Evolutionary conservation across 805 yeast species (phyloP).

Genomic region (Nakazawaea holstii): DNA sequence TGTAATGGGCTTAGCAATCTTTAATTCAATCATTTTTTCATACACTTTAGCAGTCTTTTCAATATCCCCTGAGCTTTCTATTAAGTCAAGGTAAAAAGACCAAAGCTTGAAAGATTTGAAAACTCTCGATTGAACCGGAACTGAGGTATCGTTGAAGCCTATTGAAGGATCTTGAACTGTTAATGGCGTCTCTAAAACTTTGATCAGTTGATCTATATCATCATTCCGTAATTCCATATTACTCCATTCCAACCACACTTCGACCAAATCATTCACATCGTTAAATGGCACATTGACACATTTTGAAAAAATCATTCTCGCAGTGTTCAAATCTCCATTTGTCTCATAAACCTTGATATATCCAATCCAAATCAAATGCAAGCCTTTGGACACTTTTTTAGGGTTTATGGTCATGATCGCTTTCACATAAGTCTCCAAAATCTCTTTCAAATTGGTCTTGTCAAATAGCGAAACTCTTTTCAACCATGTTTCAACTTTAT

Average conservation of each 20-base stretch:
- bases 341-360: constrained; percentile 64
- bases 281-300: constrained; percentile 68
- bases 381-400: constrained; percentile 36
- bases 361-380: constrained; percentile 62
- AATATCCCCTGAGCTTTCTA: constrained; percentile 49
- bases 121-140: constrained; percentile 52
- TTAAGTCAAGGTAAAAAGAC: constrained; percentile 66
- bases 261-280: constrained; percentile 57
- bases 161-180: constrained; percentile 21
- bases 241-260: constrained; percentile 72
- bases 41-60: constrained; percentile 37
- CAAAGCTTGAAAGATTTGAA: constrained; percentile 63
- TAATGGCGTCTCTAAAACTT: constrained; percentile 36
- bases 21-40: constrained; percentile 49
- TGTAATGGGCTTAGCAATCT: constrained; percentile 63
- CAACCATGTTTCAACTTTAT: constrained; percentile 66
- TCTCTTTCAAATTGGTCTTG: constrained; percentile 32
- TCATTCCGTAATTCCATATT: constrained; percentile 52
- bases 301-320: constrained; percentile 56
- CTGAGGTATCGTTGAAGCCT: constrained; percentile 31
- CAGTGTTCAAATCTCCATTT: constrained; percentile 49
- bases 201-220: constrained; percentile 38
- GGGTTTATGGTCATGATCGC: constrained; percentile 71
- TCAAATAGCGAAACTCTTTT: constrained; percentile 47
- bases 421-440: constrained; percentile 50